Evolutionary conservation across 2,329 filamentous ascomycete species (phyloP).

Genomic region (Massarina eburnea): DNA sequence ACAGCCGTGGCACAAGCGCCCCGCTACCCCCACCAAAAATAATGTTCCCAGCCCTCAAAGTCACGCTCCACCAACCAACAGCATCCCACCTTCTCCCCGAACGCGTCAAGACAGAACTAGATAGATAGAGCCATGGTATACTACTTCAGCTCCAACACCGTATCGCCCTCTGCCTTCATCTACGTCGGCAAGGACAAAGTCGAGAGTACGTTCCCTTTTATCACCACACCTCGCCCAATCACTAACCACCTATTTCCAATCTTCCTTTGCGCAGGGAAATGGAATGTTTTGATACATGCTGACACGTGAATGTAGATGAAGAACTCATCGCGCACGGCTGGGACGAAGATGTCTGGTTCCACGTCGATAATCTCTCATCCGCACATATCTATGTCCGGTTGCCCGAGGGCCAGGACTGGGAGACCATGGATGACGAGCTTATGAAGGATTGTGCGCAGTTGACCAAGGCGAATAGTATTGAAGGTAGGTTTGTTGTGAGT

Average conservation of each 20-base stretch:
- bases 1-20: constrained; percentile 13
- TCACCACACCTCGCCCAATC: too few species aligned
- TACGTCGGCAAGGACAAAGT: constrained; percentile 99
- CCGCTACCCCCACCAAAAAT: constrained; percentile 35
- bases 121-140: constrained; percentile 89
- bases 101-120: too few species aligned
- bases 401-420: constrained; percentile 77
- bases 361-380: constrained; percentile 95
- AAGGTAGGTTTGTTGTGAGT: constrained; percentile 66
- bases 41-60: too few species aligned
- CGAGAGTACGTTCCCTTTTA: constrained; percentile 69
- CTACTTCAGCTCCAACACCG: constrained; percentile 87
- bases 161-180: constrained; percentile 80
- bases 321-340: constrained; percentile 92
- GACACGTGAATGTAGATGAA: constrained; percentile 69
- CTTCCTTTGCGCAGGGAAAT: too few species aligned
- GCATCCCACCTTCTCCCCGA: too few species aligned
- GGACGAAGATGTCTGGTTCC: constrained; percentile 98
- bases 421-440: constrained; percentile 72
- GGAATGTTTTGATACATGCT: not conserved
- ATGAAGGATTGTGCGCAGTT: constrained; percentile 90
- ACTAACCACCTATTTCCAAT: too few species aligned
- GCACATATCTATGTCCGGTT: constrained; percentile 95
- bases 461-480: constrained; percentile 98
- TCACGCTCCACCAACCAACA: too few species aligned